Base-by-base conservation (phyloP, 805 yeast genomes). In the Phaffomyces antillensis region DNA sequence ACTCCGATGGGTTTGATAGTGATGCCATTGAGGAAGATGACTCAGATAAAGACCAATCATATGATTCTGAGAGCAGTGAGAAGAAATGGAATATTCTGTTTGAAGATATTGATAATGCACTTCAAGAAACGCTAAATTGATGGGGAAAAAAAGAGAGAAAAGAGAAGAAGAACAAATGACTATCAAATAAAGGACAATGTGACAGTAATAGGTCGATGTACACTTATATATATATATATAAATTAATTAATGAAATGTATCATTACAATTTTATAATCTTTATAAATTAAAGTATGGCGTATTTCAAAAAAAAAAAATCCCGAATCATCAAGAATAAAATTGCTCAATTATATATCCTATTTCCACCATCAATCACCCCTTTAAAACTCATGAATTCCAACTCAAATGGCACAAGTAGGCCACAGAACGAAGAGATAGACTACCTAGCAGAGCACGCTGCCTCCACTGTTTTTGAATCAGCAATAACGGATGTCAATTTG, bases 391-490 rank as follows among this genome's bases (percentile, higher is more conserved):
- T 28, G 30, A 8, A 28, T 11, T 11, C 12, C 30, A 13, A 28
- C 7, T 17, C 23, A 18, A 24, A 12, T 17, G 36, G 15, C 12
- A 11, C 9, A 15, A 34, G 36, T 11, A 9, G 10, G 23, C 36
- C 24, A 12, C 15, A 11, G 4, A 16, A 10, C 23, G 18, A 5
- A 13, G 43, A 45, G 6, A 36, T 45, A 2, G 48, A 45, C 10
- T 34, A 31, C 30, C 18, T 20, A 3, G 42, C 42, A 7, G 48
- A 45, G 13, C 18, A 18, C 11, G 48, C 42, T 3, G 44, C 42
- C 3, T 15, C 40, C 10, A 24, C 36, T 3, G 9, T 64, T 4
- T 67, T 68, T 40, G 75, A 69, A 36, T 73, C 75, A 5, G 60
- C 72, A 2, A 57, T 70, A 36, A 61, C 65, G 7, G 62, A 64